These are phyloP conservation scores for Claviceps paspali DNA, from an alignment of 2,329 filamentous ascomycete genomes.

Conservation along the genomic window DNA sequence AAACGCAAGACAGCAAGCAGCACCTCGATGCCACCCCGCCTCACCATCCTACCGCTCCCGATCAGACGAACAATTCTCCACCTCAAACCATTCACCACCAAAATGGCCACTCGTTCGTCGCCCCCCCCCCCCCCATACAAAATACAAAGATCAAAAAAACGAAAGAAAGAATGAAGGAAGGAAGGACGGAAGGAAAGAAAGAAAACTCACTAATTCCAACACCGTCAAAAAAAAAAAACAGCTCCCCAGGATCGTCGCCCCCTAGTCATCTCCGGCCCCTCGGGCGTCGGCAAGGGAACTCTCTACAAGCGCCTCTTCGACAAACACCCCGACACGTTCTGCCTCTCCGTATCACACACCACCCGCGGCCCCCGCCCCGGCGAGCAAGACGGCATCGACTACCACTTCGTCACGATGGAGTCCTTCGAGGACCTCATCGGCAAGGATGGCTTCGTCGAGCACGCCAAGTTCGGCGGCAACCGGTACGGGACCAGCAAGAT, in stretches of 20 bases:
- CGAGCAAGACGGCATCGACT: constrained; percentile 64
- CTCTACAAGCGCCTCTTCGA: constrained; percentile 58
- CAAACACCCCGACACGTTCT: constrained; percentile 32
- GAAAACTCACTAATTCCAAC: not conserved
- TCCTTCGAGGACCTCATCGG: constrained; percentile 53
- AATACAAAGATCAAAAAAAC: not conserved
- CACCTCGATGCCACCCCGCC: constrained; percentile 7
- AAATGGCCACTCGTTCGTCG: constrained; percentile 11
- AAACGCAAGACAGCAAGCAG: too few species aligned
- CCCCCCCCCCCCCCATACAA: not conserved
- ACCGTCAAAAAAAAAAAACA: not conserved
- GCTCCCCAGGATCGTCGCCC: constrained; percentile 38
- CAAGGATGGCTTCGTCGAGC: constrained; percentile 66
- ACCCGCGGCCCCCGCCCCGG: constrained; percentile 62
- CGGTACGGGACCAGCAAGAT: constrained; percentile 71
- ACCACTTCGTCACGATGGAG: constrained; percentile 58
- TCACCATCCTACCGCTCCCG: not conserved
- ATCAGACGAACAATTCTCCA: not conserved
- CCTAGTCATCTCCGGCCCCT: constrained; percentile 64
- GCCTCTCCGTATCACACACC: constrained; percentile 55
- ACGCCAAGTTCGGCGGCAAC: constrained; percentile 75
- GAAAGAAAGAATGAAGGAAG: not conserved
- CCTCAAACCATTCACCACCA: constrained; percentile 5
- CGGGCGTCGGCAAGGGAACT: constrained; percentile 66
- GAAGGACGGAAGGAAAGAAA: not conserved